Evolutionary conservation across 2,329 filamentous ascomycete species (phyloP), one percentile per base, ranked within the genome.

Genomic region (Neonectria neomacrospora): DNA sequence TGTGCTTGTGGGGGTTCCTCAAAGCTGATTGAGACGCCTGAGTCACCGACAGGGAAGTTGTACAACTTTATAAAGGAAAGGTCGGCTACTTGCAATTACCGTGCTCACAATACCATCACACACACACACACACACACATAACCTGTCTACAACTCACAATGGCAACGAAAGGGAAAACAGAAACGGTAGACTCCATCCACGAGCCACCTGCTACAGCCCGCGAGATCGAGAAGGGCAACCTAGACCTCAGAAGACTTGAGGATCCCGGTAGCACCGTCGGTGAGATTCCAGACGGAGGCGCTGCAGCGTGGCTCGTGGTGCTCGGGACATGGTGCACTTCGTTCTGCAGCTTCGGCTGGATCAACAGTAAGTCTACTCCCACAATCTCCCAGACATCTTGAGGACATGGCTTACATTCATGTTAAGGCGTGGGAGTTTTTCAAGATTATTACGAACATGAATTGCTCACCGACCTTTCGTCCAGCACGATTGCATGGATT

Each of bases 401-500:
- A 16, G 22, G 10, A 1, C 22, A 26, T 28, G 6, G 23, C 23
- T 61, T 22, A 61, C 44, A 52, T 11, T 8, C 20, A 8, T 16
- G 10, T 5, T 14, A 18, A 79, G 76, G 76, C 47, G 68, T 80
- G 28, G 86, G 85, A 9, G 77, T 85, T 12, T 88, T 88, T 67
- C 85, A 88, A 70, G 80, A 82, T 26, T 87, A 87, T 71, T 89
- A 88, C 69, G 76, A 86, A 66, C 78, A 72, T 12, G 75, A 81
- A 16, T 77, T 83, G 41, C 77, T 89, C 3, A 73, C 69, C 5
- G 57, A 78, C 5, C 84, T 85, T 66, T 83, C 84, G 0, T 72
- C 84, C 2, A 85, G 83, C 62, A 83, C 82, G 0, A 78, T 89
- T n/a, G 79, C 86, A 9, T 89, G 86, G 86, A 88, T 89, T 58